These are phyloP conservation scores for Leishmania braziliensis DNA, from an alignment of 208 protist species.

Conservation along the genomic window DNA sequence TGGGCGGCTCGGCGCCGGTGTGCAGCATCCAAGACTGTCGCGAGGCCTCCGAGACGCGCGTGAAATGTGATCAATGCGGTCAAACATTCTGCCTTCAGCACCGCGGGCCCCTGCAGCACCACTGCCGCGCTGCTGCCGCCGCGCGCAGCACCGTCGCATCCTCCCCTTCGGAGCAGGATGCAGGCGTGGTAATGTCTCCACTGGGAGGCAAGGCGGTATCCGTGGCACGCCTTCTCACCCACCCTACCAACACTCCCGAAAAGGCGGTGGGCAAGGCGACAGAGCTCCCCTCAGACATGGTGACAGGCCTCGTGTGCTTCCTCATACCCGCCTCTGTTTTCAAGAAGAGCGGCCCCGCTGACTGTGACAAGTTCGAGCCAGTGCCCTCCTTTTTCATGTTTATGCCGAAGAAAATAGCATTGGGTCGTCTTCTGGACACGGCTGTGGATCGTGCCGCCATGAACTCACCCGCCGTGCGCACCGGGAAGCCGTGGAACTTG, in stretches of 20 bases:
- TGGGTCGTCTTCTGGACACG: conserved; percentile 71
- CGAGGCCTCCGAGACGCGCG: conserved; percentile 36
- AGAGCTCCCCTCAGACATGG: conserved; percentile 50
- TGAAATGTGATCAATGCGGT: conserved; percentile 69
- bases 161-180: background rate
- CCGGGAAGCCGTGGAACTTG: conserved; percentile 44
- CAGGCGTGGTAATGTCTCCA: background rate
- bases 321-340: conserved; percentile 24
- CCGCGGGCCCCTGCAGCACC: conserved; percentile 53
- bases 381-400: conserved; percentile 79
- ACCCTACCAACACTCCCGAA: conserved; percentile 49
- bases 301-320: conserved; percentile 65
- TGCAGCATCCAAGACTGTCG: conserved; percentile 56
- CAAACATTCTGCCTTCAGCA: conserved; percentile 79
- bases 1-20: conserved; percentile 24
- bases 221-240: conserved; percentile 38
- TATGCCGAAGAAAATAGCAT: conserved; percentile 45
- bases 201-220: conserved; percentile 20
- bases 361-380: conserved; percentile 29
- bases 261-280: conserved; percentile 71
- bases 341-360: background rate
- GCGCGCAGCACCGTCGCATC: conserved; percentile 11
- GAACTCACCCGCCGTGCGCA: conserved; percentile 35
- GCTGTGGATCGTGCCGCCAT: conserved; percentile 58
- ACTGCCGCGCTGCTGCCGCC: conserved; percentile 37